Percentiles rank a stretch among this genome's conserved stretches.
phyloP scores from a whole-genome alignment of 768 basidiomycete genomes.

The Suillus brevipes region DNA sequence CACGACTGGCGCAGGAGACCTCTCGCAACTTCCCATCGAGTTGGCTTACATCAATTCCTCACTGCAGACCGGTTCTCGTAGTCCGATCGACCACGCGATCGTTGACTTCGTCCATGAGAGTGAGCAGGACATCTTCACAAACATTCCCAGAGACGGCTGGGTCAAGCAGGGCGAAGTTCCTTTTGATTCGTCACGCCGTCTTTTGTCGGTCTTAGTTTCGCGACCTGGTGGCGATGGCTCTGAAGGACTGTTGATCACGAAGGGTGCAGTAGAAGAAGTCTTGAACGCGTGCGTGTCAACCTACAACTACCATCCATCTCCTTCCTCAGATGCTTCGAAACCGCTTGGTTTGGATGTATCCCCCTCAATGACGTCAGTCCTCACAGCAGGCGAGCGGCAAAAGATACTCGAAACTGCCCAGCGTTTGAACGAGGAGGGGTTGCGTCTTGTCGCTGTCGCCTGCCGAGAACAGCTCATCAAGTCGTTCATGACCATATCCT shows the following conservation, averaged over 20 bases:
- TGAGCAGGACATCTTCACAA: slow-evolving; percentile 14
- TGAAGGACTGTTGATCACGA: slow-evolving; percentile 30
- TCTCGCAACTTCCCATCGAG: slow-evolving; percentile 25
- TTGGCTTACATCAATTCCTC: slow-evolving; percentile 34
- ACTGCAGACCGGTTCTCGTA: slow-evolving; percentile 36
- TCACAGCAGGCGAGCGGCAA: slow-evolving; percentile 23
- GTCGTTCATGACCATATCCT: slow-evolving; percentile 15
- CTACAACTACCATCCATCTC: slow-evolving; percentile 12
- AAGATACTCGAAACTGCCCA: slow-evolving; percentile 27
- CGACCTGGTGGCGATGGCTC: slow-evolving; percentile 9
- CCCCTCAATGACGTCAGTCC: slow-evolving; percentile 14
- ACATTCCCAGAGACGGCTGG: slow-evolving; percentile 22
- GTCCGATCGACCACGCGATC: slow-evolving; percentile 36
- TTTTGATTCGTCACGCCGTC: slow-evolving; percentile 37
- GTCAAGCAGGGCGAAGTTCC: slow-evolving; percentile 36
- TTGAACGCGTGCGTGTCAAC: slow-evolving; percentile 28
- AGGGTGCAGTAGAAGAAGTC: slow-evolving; percentile 35
- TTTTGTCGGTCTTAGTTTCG: slow-evolving; percentile 37
- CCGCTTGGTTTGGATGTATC: slow-evolving; percentile 17
- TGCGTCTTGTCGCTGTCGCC: slow-evolving; percentile 32
- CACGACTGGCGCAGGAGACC: slow-evolving; percentile 22
- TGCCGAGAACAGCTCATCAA: slow-evolving; percentile 24
- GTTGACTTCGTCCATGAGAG: slow-evolving; percentile 26
- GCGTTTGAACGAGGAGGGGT: slow-evolving; percentile 31
- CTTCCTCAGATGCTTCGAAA: not conserved